These are phyloP conservation scores for Adansonia gregorii DNA, from an alignment of 441 rosid genomes.

Conservation along the genomic window DNA sequence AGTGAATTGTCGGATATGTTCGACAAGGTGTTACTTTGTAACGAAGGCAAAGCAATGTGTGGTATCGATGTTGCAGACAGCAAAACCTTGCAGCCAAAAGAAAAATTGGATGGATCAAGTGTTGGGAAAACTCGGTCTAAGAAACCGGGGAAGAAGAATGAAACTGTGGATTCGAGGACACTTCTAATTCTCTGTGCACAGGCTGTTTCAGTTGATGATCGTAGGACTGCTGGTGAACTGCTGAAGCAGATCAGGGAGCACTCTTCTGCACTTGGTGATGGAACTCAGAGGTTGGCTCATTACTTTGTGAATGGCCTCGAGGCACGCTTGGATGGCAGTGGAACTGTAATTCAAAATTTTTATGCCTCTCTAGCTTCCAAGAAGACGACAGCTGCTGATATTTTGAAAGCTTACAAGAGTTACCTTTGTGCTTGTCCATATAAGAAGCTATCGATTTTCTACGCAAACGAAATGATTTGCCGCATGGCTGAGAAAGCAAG, in stretches of 20 bases:
- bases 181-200: slow-evolving; percentile 72
- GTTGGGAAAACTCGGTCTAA: slow-evolving; percentile 39
- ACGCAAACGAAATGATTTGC: slow-evolving; percentile 51
- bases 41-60: slow-evolving; percentile 27
- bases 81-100: slow-evolving; percentile 27
- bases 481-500: slow-evolving; percentile 49
- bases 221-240: slow-evolving; percentile 58
- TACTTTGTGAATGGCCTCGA: slow-evolving; percentile 81
- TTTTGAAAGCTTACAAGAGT: slow-evolving; percentile 64
- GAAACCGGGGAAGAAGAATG: slow-evolving; percentile 46
- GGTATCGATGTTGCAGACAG: slow-evolving; percentile 13
- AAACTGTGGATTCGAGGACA: slow-evolving; percentile 66
- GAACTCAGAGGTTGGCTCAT: slow-evolving; percentile 76
- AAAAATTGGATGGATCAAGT: slow-evolving; percentile 30
- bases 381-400: slow-evolving; percentile 56
- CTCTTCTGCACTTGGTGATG: slow-evolving; percentile 70
- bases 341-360: slow-evolving; percentile 39
- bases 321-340: slow-evolving; percentile 70
- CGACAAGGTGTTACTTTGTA: slow-evolving; percentile 56
- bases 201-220: slow-evolving; percentile 60
- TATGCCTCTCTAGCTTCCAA: slow-evolving; percentile 32
- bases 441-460: slow-evolving; percentile 54
- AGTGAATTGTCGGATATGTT: slow-evolving; percentile 44
- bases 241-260: slow-evolving; percentile 65
- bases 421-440: slow-evolving; percentile 58